Conservation (phyloP, 495 filamentous ascomycete genomes). For the Letharia lupina region DNA sequence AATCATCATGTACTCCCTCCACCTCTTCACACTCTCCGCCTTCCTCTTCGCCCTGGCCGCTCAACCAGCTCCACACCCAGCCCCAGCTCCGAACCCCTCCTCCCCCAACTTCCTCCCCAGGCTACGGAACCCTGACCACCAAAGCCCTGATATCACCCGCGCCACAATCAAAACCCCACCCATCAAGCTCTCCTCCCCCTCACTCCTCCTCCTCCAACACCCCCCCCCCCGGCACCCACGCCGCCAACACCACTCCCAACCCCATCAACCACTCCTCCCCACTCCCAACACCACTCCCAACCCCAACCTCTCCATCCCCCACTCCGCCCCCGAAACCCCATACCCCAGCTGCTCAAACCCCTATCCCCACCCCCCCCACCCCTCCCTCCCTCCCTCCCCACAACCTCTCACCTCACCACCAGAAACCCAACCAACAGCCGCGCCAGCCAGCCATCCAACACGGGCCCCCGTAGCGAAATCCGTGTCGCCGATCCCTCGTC, state of each 20-base stretch:
- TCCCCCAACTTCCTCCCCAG: background rate
- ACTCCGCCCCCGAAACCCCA: no score
- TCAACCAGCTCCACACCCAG: background rate
- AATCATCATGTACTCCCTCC: background rate
- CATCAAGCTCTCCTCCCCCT: slow-evolving; percentile 12
- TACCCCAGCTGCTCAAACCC: no score
- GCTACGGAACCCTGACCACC: slow-evolving; percentile 1
- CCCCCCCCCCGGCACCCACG: background rate
- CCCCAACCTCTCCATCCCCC: no score
- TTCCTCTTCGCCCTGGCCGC: background rate
- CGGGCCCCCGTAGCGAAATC: no score
- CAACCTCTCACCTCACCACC: background rate
- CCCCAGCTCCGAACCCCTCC: background rate
- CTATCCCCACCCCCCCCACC: background rate
- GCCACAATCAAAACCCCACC: slow-evolving; percentile 17
- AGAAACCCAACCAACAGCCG: no score
- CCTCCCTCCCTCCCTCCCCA: background rate
- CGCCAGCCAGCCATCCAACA: no score
- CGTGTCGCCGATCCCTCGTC: no score
- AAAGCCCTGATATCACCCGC: slow-evolving; percentile 5
- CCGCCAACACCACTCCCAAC: slow-evolving; percentile 10
- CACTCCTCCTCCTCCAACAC: slow-evolving; percentile 10
- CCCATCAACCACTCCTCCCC: slow-evolving; percentile 14
- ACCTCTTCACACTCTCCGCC: background rate
- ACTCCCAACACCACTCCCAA: slow-evolving; percentile 20